These are phyloP conservation scores for Hyaloperonospora brassicae DNA, from an alignment of 352 stramenopile species.

Conservation along the genomic window DNA sequence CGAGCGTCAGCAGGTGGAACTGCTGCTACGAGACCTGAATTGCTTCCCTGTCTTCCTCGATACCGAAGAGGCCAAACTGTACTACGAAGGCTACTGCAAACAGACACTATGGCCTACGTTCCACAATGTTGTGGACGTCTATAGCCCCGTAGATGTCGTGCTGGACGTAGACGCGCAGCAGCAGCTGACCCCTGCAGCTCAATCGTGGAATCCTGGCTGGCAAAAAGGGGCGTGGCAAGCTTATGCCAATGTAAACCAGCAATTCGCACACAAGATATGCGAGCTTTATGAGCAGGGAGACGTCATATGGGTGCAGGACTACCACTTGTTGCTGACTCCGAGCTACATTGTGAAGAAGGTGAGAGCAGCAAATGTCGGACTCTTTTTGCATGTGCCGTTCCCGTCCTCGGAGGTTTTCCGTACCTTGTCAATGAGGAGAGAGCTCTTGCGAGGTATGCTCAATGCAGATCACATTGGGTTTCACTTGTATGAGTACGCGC, in stretches of 20 bases:
- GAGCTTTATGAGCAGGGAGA: constrained; percentile 75
- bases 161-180: constrained; percentile 30
- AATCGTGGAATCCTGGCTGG: constrained; percentile 55
- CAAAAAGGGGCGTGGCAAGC: constrained; percentile 84
- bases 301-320: constrained; percentile 97
- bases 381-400: constrained; percentile 98
- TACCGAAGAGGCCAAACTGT: constrained; percentile 47
- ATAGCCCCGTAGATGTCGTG: constrained; percentile 66
- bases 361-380: constrained; percentile 87
- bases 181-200: constrained; percentile 14
- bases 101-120: constrained; percentile 94
- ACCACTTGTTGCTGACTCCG: constrained; percentile 95
- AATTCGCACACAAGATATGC: constrained; percentile 81
- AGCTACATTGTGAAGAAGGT: constrained; percentile 90
- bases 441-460: constrained; percentile 86
- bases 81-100: constrained; percentile 94
- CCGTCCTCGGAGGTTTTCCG: constrained; percentile 97
- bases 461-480: constrained; percentile 90
- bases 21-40: constrained; percentile 46
- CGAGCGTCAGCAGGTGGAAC: constrained; percentile 40
- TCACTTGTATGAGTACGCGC: constrained; percentile 89
- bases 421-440: constrained; percentile 89
- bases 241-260: constrained; percentile 93
- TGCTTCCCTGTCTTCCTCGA: constrained; percentile 63
- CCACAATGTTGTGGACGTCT: constrained; percentile 93